Evolutionary conservation across 345 rosid species (phyloP).

Genomic region (Rhodamnia rubescens): DNA sequence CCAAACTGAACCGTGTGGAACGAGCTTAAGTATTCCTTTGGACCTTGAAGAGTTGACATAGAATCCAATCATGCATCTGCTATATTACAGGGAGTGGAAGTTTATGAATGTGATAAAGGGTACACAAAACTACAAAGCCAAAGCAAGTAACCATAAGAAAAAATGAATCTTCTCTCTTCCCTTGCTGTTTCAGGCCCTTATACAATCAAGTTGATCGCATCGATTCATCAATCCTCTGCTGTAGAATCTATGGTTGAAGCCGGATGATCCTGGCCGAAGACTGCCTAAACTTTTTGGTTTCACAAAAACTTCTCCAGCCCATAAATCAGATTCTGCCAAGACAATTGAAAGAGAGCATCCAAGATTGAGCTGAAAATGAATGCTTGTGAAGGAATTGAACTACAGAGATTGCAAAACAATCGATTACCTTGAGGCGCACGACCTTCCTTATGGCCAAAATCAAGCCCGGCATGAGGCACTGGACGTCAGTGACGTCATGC

Average conservation of each 20-base stretch:
- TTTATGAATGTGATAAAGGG: not conserved
- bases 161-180: not conserved
- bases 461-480: slow-evolving; percentile 87
- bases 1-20: not conserved
- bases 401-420: not conserved
- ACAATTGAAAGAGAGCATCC: slow-evolving; percentile 2
- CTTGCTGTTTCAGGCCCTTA: not conserved
- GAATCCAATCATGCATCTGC: not conserved
- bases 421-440: slow-evolving; percentile 69
- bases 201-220: not conserved
- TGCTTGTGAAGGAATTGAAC: not conserved
- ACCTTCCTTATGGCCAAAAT: slow-evolving; percentile 84
- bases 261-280: not conserved
- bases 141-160: not conserved
- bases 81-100: not conserved
- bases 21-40: not conserved
- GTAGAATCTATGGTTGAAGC: not conserved
- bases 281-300: not conserved
- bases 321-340: slow-evolving; percentile 69
- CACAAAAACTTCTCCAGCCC: slow-evolving; percentile 81
- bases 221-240: not conserved
- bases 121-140: not conserved
- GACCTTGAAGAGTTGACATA: not conserved
- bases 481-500: slow-evolving; percentile 71
- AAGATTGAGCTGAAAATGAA: slow-evolving; percentile 1